A percentile compares a stretch with the other conserved stretches of the same genome.
Evolutionary conservation across 306 rosid species (phyloP).

Genomic region (Cicer chorassanicum): DNA sequence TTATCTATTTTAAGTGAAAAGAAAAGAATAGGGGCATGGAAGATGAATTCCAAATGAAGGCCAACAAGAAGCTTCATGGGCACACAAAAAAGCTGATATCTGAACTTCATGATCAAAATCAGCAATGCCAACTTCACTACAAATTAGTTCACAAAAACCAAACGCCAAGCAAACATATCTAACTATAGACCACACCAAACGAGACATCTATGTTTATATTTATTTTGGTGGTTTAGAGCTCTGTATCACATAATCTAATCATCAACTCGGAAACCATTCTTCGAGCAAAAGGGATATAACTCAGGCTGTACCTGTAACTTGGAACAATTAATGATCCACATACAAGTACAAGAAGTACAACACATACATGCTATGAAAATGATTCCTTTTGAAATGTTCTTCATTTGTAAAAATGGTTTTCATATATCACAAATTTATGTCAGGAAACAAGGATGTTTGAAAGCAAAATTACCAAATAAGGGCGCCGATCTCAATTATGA

Average conservation of each 20-base stretch:
- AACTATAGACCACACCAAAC: constrained; percentile 10
- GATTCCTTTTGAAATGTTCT: constrained; percentile 16
- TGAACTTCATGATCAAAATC: constrained; percentile 5
- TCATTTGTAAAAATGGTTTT: constrained; percentile 19
- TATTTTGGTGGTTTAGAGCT: constrained; percentile 52
- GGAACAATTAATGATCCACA: constrained; percentile 33
- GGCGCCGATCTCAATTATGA: constrained; percentile 80
- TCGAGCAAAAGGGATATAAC: constrained; percentile 97
- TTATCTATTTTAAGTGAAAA: not conserved
- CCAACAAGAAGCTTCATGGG: constrained; percentile 5
- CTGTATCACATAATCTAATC: constrained; percentile 84
- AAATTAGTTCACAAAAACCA: constrained; percentile 17
- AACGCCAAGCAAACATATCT: constrained; percentile 34
- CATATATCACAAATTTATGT: constrained; percentile 37
- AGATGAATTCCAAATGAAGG: constrained; percentile 21
- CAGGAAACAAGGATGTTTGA: constrained; percentile 29
- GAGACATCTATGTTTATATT: not conserved
- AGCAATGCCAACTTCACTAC: constrained; percentile 27
- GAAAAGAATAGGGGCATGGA: constrained; percentile 17
- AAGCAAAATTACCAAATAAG: constrained; percentile 74
- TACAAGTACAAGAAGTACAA: not conserved
- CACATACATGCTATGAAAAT: not conserved
- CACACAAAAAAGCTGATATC: constrained; percentile 21
- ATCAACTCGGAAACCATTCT: constrained; percentile 89
- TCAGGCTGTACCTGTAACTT: constrained; percentile 84